Evolutionary conservation across 2,329 filamentous ascomycete genomes (phyloP).

Genomic region (Botrytis sinoallii): DNA sequence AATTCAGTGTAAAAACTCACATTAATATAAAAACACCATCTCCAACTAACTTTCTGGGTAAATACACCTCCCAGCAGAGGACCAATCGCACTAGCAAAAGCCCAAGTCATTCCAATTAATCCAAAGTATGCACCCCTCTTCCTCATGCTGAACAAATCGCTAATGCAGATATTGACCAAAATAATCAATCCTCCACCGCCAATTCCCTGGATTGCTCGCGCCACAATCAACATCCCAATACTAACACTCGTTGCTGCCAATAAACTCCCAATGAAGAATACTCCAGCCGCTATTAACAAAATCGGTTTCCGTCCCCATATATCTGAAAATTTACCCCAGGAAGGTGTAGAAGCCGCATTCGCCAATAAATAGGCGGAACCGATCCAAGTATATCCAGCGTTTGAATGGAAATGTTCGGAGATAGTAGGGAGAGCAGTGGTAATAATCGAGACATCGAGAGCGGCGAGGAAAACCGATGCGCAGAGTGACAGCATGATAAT

Average conservation of each 20-base stretch:
- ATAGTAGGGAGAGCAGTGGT: slow-evolving; percentile 62
- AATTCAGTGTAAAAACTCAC: slow-evolving; percentile 19
- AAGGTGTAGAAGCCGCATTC: slow-evolving; percentile 61
- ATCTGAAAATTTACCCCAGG: slow-evolving; percentile 62
- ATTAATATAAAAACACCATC: slow-evolving; percentile 50
- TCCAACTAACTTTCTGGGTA: slow-evolving; percentile 57
- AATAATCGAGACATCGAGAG: slow-evolving; percentile 50
- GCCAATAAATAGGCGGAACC: slow-evolving; percentile 70
- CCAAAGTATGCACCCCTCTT: slow-evolving; percentile 54
- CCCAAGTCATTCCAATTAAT: slow-evolving; percentile 65
- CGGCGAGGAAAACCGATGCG: slow-evolving; percentile 37
- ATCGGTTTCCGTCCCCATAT: slow-evolving; percentile 57
- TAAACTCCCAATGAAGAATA: slow-evolving; percentile 53
- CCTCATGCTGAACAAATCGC: slow-evolving; percentile 51
- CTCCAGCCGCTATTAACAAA: slow-evolving; percentile 45
- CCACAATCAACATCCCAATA: slow-evolving; percentile 47
- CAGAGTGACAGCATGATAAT: slow-evolving; percentile 38
- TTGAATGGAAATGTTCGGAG: slow-evolving; percentile 49
- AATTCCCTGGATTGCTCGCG: slow-evolving; percentile 41
- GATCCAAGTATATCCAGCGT: slow-evolving; percentile 66
- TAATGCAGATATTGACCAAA: slow-evolving; percentile 53
- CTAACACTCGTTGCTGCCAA: slow-evolving; percentile 46
- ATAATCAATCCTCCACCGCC: slow-evolving; percentile 52
- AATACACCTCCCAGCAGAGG: slow-evolving; percentile 65
- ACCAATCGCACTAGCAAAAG: slow-evolving; percentile 56